These are phyloP conservation scores for Cystobasidium sp. DNA, from an alignment of 1,284 basidiomycete genomes.

Conservation along the genomic window DNA sequence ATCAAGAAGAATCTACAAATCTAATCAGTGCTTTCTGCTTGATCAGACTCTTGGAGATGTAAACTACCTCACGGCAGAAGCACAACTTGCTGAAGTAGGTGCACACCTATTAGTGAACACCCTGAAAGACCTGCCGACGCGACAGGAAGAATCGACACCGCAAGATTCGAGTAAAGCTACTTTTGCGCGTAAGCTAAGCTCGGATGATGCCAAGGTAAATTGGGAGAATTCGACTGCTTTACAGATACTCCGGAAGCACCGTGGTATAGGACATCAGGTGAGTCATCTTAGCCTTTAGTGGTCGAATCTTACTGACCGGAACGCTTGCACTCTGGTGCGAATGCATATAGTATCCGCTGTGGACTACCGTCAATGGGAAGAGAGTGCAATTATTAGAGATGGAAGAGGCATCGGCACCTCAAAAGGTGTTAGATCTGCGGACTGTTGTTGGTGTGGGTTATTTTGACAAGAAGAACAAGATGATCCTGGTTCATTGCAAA, in stretches of 20 bases:
- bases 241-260: constrained; percentile 65
- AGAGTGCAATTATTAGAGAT: constrained; percentile 25
- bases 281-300: constrained; percentile 45
- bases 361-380: constrained; percentile 50
- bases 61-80: constrained; percentile 66
- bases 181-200: constrained; percentile 68
- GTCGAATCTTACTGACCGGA: too few species aligned
- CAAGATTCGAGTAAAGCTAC: constrained; percentile 61
- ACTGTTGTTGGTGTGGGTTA: not conserved
- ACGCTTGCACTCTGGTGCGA: not conserved
- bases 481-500: constrained; percentile 15
- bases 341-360: constrained; percentile 53
- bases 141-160: constrained; percentile 61
- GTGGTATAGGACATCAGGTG: constrained; percentile 77
- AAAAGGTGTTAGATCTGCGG: not conserved
- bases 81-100: constrained; percentile 68
- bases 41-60: constrained; percentile 63
- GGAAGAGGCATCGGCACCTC: not conserved
- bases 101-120: constrained; percentile 73
- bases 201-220: constrained; percentile 64
- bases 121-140: constrained; percentile 66
- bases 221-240: constrained; percentile 66
- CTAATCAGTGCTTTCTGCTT: not conserved
- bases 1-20: not conserved
- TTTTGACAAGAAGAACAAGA: constrained; percentile 6